Base-by-base conservation (phyloP, 2,329 filamentous ascomycete genomes). In the Beauveria rudraprayagi region DNA sequence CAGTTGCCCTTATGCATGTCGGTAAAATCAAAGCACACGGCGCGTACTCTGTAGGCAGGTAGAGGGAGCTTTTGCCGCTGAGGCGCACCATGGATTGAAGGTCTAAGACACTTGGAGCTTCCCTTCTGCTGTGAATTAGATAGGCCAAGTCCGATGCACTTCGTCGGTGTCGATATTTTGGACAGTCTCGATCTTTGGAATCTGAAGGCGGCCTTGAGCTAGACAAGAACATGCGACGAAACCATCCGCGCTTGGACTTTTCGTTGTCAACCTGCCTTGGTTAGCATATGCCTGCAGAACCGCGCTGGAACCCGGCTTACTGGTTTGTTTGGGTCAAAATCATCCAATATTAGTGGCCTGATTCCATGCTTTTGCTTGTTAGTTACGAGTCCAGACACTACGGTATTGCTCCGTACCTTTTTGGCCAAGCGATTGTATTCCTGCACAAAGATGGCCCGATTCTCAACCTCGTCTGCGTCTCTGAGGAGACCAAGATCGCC, bases 1-100 rank as follows among this genome's bases (percentile, higher is more conserved):
- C 84, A 9, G 83, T 85, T 10, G 86, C 86, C 50, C 86, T 83
- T 54, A 89, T 77, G 65, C 86, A 87, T 4, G 86, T 88, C 9
- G 86, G 86, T 34, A 89, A 72, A 19, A 82, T 73, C 28, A 89
- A 72, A 26, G 80, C 79, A 19, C 80, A 77, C 1, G 83, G 79
- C 3, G 84, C 76, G 66, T 86, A 83, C 58, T 85, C 83, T 3
- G 75, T 65, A 1, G 85, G 85, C 9, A 89, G 73, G 66, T 85
- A 83, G 53, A 89, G 72, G 34, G 82, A 72, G 68, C 83, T 86
- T 68, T 83, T 83, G 43, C 86, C 86, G 65, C 84, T 85, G 34
- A 88, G 70, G 11, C 84, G 79, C 19, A 88, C 79, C 66, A 89
- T 78, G n/a, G 80, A 78, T 60, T 81, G 77, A 0, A 89, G 71